Base-by-base conservation (phyloP, 768 basidiomycete species). In the Boletellus sp. region DNA sequence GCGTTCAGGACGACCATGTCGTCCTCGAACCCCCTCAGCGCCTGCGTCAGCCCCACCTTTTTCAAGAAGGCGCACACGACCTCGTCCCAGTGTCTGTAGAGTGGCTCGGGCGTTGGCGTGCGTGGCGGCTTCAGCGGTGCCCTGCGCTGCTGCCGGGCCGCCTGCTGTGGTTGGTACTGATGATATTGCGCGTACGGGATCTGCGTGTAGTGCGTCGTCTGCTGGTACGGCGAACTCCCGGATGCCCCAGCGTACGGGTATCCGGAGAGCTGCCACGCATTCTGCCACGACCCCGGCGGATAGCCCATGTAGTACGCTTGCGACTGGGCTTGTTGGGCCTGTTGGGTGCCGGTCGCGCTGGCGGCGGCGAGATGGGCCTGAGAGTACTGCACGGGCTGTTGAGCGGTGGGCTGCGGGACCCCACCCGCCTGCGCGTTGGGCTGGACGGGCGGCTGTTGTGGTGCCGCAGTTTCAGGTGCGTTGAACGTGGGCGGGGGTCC, bases 1-100 rank as follows among this genome's bases (percentile, higher is more conserved):
- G 74, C 61, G 52, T 81, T 89, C 69, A 89, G 65, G n/a, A 87
- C 75, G 5, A 89, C 61, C 70, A 89, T 77, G 58, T 90, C 87
- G n/a, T 74, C 66, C 55, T 86, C 81, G 41, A 90, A 80, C 0
- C 84, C 87, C 33, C 71, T 72, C 38, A 81, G 57, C 0, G 85
- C 74, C 58, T 88, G 83, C 1, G 67, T 72, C 19, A 89, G 63
- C 4, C 83, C 80, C 16, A 81, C 71, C 38, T 76, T 70, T 13
- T 65, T 61, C 52, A 89, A 60, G 50, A 89, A 89, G 8, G 69
- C 58, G 44, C 71, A 72, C 24, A 87, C 55, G 11, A 75, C 74
- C 20, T 73, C 67, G 51, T 88, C 84, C 86, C 86, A 89, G 48
- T 84, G 71, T 50, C 73, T 71, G 55, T 74, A 78, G 7, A 72